Conservation (phyloP, 1,139 yeast species). For the Suzukiozyma palmioleophila region DNA sequence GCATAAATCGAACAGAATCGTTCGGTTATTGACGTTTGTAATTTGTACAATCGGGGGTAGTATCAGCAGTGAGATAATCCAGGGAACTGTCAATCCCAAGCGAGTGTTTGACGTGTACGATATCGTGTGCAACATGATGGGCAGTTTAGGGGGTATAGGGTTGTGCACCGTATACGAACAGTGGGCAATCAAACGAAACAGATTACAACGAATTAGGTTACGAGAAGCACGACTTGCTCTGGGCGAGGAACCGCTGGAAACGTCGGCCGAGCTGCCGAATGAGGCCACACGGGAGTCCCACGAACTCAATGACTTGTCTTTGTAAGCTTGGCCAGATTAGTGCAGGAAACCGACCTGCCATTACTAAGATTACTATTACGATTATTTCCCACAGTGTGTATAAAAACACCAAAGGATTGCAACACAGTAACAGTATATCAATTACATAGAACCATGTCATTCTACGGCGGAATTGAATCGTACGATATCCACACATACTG, state of each 20-base stretch:
- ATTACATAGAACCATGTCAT: constrained; percentile 7
- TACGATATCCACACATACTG: constrained; percentile 58
- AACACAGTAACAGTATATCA: too few relatives aligned
- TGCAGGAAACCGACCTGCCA: too few relatives aligned
- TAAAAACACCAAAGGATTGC: too few relatives aligned
- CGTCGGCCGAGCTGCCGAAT: constrained; percentile 20
- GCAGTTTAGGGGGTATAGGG: constrained; percentile 27
- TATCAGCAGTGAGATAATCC: constrained; percentile 50
- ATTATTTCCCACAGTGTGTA: too few relatives aligned
- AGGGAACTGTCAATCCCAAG: constrained; percentile 38
- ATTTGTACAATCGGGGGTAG: constrained; percentile 45
- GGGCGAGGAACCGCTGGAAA: constrained; percentile 53
- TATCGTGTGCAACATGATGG: constrained; percentile 39
- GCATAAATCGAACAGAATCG: constrained; percentile 29
- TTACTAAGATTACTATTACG: too few relatives aligned
- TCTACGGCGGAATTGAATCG: constrained; percentile 31
- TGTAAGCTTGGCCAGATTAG: too few relatives aligned
- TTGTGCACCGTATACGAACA: constrained; percentile 12
- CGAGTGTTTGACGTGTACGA: constrained; percentile 49
- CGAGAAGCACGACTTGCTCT: constrained; percentile 4
- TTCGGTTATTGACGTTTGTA: constrained; percentile 37
- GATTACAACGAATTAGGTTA: constrained; percentile 6
- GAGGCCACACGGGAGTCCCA: constrained; percentile 13
- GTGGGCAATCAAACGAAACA: constrained; percentile 9
- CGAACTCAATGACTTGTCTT: too few relatives aligned